Percentiles rank a stretch among this genome's conserved stretches.
phyloP scores from a whole-genome alignment of 164 flowering plant genomes.

The Pachysandra terminalis region DNA sequence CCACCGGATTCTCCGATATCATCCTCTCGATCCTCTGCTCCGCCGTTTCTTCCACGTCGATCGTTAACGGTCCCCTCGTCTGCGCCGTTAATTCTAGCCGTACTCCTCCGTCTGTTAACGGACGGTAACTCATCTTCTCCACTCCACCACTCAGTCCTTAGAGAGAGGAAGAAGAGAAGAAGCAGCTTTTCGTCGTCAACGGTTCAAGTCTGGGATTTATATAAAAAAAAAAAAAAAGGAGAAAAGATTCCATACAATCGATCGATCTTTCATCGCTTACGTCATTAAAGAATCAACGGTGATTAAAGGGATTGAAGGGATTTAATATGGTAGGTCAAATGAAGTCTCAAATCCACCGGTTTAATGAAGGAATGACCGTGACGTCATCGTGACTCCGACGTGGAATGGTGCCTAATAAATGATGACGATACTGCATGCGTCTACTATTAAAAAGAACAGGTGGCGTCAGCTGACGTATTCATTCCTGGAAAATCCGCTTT shows the following conservation, averaged over 20 bases:
- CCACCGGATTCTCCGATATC: constrained; percentile 75
- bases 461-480: background rate
- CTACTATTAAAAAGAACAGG: background rate
- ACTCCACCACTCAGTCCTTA: no score
- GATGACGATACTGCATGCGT: background rate
- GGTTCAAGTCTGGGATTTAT: background rate
- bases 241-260: no score
- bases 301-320: no score
- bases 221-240: no score
- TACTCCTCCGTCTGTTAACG: constrained; percentile 44
- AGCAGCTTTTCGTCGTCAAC: background rate
- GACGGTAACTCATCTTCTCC: background rate
- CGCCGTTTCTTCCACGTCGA: constrained; percentile 61
- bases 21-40: constrained; percentile 67
- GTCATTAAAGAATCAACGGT: no score
- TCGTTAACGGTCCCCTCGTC: constrained; percentile 41
- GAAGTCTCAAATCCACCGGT: no score
- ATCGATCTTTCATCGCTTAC: no score
- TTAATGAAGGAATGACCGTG: no score
- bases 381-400: background rate
- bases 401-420: background rate
- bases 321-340: no score
- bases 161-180: background rate
- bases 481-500: background rate
- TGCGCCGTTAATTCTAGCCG: constrained; percentile 41